Percentiles rank a stretch among this genome's conserved stretches.
phyloP scores from a whole-genome alignment of 495 filamentous ascomycete genomes.

The Neurospora sp. region DNA sequence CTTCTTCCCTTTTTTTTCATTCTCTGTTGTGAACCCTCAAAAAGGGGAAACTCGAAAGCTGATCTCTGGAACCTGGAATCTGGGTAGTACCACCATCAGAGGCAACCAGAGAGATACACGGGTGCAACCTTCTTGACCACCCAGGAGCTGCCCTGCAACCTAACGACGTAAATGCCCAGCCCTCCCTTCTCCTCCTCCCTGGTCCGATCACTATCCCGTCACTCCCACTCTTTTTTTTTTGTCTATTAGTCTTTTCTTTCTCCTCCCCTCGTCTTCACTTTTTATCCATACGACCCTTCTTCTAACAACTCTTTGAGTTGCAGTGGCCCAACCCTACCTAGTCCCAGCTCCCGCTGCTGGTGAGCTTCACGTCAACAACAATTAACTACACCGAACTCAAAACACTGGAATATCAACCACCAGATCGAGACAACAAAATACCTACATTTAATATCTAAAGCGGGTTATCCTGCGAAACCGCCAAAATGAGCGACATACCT shows the following conservation, averaged over 20 bases:
- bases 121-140: neutral
- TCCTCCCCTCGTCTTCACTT: neutral
- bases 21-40: neutral
- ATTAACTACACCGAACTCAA: neutral
- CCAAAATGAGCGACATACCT: conserved; percentile 8
- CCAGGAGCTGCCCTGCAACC: neutral
- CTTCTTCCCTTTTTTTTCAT: neutral
- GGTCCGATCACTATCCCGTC: neutral
- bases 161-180: neutral
- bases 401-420: neutral
- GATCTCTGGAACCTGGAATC: neutral
- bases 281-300: neutral
- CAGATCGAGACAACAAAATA: neutral
- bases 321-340: neutral
- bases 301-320: neutral
- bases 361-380: neutral
- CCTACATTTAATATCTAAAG: neutral
- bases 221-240: neutral
- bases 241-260: neutral
- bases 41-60: neutral
- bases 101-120: neutral
- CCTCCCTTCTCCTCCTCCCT: neutral
- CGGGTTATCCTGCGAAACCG: conserved; percentile 11
- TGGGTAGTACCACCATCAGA: neutral
- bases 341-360: neutral